These are phyloP conservation scores for Clitocybe nebularis DNA, from an alignment of 1,284 basidiomycete genomes.

Conservation along the genomic window DNA sequence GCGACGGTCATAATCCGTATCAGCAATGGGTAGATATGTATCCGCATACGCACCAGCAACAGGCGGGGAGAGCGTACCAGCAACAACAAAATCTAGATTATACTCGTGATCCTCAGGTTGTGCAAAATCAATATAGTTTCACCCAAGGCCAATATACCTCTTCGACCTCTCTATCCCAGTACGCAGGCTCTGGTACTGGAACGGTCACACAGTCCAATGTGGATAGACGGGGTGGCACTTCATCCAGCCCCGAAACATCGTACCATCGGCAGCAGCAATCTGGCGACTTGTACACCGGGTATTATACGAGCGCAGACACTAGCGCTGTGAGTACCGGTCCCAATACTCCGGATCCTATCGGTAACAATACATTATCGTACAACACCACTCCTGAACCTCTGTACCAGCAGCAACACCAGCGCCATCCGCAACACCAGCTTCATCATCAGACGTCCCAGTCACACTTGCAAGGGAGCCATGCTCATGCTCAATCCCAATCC, in stretches of 20 bases:
- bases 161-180: conserved; percentile 18
- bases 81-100: conserved; percentile 14
- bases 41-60: conserved; percentile 22
- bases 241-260: conserved; percentile 7
- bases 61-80: conserved; percentile 8
- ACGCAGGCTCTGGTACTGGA: conserved; percentile 18
- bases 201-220: conserved; percentile 16
- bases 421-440: conserved; percentile 6
- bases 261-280: conserved; percentile 18
- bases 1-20: conserved; percentile 29
- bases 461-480: neutral
- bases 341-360: conserved; percentile 21
- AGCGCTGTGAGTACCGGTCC: conserved; percentile 5
- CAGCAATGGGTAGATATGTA: conserved; percentile 36
- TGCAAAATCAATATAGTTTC: conserved; percentile 20
- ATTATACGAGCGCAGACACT: conserved; percentile 12
- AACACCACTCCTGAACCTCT: conserved; percentile 9
- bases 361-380: conserved; percentile 11
- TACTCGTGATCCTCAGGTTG: conserved; percentile 8
- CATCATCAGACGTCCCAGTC: conserved; percentile 3
- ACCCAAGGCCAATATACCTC: conserved; percentile 20
- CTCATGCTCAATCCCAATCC: neutral
- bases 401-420: conserved; percentile 19
- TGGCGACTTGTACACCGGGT: conserved; percentile 13
- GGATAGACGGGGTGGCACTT: conserved; percentile 3